These are phyloP conservation scores for Leucoagaricus sp. DNA, from an alignment of 1,284 basidiomycete species.

Conservation along the genomic window DNA sequence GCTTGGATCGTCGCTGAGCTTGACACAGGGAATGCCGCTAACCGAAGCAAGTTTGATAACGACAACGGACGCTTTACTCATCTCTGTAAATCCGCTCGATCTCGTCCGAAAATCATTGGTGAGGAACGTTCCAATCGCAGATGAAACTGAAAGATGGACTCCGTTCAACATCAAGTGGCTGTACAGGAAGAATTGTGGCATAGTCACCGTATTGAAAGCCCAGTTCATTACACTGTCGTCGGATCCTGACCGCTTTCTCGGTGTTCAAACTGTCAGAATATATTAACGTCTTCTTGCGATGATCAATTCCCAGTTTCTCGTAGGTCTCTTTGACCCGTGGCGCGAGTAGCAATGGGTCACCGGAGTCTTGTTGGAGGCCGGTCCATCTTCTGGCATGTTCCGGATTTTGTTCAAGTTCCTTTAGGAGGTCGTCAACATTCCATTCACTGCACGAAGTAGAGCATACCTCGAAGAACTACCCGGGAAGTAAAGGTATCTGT, in stretches of 20 bases:
- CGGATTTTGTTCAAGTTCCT: constrained; percentile 66
- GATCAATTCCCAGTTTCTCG: constrained; percentile 63
- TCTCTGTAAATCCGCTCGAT: constrained; percentile 55
- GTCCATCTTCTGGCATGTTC: constrained; percentile 71
- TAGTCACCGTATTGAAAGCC: constrained; percentile 73
- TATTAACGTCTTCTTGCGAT: constrained; percentile 70
- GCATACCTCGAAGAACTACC: constrained; percentile 76
- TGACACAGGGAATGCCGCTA: constrained; percentile 76
- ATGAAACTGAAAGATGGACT: constrained; percentile 51
- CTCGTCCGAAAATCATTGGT: constrained; percentile 82
- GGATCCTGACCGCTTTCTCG: constrained; percentile 69
- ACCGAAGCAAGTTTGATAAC: constrained; percentile 88
- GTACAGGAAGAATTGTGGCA: constrained; percentile 21
- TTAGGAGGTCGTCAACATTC: neutral
- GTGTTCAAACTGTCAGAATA: constrained; percentile 83
- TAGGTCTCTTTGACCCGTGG: constrained; percentile 73
- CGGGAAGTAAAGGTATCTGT: constrained; percentile 92
- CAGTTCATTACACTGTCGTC: constrained; percentile 71
- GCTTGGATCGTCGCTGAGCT: constrained; percentile 87
- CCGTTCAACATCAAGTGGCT: neutral
- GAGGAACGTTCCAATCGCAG: constrained; percentile 90
- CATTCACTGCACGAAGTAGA: neutral
- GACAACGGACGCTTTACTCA: constrained; percentile 86
- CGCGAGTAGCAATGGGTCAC: constrained; percentile 82
- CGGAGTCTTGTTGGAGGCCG: constrained; percentile 90